Evolutionary conservation across 2,329 filamentous ascomycete genomes (phyloP).

Genomic region (Trichoderma brevicompactum): DNA sequence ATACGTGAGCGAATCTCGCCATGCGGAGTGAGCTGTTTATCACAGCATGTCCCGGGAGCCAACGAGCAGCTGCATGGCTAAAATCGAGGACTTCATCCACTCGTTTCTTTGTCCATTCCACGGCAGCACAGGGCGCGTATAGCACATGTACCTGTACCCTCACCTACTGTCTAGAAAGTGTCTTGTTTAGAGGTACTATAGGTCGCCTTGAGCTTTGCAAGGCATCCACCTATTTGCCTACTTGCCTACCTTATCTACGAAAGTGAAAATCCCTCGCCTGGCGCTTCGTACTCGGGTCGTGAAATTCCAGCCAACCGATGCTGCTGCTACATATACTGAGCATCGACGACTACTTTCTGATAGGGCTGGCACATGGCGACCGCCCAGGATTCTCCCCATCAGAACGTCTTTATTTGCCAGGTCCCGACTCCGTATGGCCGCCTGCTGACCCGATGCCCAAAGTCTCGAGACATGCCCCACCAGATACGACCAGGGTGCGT

Average conservation of each 20-base stretch:
- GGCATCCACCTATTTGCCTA: too few species aligned
- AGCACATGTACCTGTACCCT: not conserved
- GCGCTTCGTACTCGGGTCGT: too few species aligned
- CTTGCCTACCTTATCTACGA: too few species aligned
- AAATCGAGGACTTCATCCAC: not conserved
- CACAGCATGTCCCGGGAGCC: conserved; percentile 9
- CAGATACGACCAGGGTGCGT: not conserved
- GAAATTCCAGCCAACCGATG: too few species aligned
- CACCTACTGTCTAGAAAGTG: not conserved
- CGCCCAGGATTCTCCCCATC: not conserved
- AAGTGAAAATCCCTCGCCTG: too few species aligned
- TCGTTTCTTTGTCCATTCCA: not conserved
- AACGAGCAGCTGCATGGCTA: not conserved
- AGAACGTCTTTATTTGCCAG: not conserved
- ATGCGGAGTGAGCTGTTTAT: conserved; percentile 5
- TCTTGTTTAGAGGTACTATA: too few species aligned
- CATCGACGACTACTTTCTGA: not conserved
- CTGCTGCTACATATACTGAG: too few species aligned
- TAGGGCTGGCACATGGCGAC: not conserved
- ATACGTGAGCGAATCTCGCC: not conserved
- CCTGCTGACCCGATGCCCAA: conserved; percentile 25
- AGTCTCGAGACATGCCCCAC: conserved; percentile 8
- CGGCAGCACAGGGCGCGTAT: not conserved
- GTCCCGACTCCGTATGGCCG: not conserved
- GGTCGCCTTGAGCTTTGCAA: too few species aligned